These are phyloP conservation scores for Fomitopsis pinicola DNA, from an alignment of 1,284 basidiomycete genomes.

Conservation along the genomic window DNA sequence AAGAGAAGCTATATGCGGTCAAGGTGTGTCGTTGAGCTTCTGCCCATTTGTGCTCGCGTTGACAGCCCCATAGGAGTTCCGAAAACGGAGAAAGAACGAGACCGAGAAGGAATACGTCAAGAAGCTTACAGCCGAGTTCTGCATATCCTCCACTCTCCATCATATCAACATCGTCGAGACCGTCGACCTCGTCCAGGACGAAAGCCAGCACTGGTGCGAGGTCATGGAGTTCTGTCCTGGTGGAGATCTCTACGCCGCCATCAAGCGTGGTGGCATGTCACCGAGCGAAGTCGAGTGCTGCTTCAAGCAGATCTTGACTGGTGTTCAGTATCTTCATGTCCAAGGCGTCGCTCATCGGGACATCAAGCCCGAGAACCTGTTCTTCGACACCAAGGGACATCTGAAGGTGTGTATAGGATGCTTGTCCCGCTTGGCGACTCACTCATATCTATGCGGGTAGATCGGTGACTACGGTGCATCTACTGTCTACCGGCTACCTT, in stretches of 20 bases:
- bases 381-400: constrained; percentile 90
- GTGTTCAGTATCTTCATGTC: constrained; percentile 87
- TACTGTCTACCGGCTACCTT: constrained; percentile 96
- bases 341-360: constrained; percentile 98
- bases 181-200: constrained; percentile 97
- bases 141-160: constrained; percentile 96
- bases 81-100: constrained; percentile 97
- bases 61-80: constrained; percentile 72
- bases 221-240: constrained; percentile 99
- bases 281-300: constrained; percentile 94
- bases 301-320: constrained; percentile 94
- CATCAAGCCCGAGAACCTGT: constrained; percentile 97
- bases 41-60: constrained; percentile 5
- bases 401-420: constrained; percentile 65
- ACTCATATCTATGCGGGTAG: constrained; percentile 33
- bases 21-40: constrained; percentile 56
- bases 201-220: constrained; percentile 96
- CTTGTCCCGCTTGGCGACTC: constrained; percentile 2
- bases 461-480: constrained; percentile 99
- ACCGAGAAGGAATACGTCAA: constrained; percentile 99
- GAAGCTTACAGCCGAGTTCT: constrained; percentile 99
- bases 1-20: constrained; percentile 98
- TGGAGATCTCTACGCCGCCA: constrained; percentile 95
- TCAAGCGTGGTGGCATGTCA: constrained; percentile 96
- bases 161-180: constrained; percentile 98